These are phyloP conservation scores for Gossypium laxum DNA, from an alignment of 441 rosid species.

Conservation along the genomic window DNA sequence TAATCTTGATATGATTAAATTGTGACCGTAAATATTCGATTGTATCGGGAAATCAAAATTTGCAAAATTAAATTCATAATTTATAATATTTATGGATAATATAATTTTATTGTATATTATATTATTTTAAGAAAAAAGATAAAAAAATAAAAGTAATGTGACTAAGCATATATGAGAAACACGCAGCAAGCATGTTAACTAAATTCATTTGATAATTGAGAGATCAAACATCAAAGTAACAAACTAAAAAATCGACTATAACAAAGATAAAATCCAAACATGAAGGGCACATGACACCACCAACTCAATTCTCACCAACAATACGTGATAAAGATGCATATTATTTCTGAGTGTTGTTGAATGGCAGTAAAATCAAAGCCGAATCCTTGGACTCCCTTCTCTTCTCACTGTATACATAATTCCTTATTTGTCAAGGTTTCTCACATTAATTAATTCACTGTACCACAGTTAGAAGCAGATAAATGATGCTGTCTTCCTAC, in stretches of 20 bases:
- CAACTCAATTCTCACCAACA: not conserved
- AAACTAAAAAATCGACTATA: not conserved
- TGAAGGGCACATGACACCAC: not conserved
- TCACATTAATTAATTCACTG: not conserved
- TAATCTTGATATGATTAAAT: no score
- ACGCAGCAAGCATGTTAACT: not conserved
- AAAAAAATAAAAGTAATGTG: not conserved
- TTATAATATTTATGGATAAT: not conserved
- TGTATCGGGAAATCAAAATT: no score
- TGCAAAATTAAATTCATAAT: not conserved
- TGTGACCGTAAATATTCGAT: no score
- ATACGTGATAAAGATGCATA: not conserved
- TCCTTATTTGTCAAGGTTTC: not conserved
- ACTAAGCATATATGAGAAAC: not conserved
- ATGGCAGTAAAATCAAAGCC: not conserved
- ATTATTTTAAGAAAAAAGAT: not conserved
- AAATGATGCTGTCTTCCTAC: not conserved
- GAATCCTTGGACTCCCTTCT: not conserved
- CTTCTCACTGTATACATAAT: not conserved
- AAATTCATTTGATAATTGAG: not conserved
- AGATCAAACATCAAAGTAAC: not conserved
- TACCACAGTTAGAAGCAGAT: not conserved
- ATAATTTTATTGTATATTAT: no score
- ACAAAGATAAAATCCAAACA: conserved; percentile 1
- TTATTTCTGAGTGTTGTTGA: not conserved